Conservation (phyloP, 345 rosid species). For the Populus tremula region DNA sequence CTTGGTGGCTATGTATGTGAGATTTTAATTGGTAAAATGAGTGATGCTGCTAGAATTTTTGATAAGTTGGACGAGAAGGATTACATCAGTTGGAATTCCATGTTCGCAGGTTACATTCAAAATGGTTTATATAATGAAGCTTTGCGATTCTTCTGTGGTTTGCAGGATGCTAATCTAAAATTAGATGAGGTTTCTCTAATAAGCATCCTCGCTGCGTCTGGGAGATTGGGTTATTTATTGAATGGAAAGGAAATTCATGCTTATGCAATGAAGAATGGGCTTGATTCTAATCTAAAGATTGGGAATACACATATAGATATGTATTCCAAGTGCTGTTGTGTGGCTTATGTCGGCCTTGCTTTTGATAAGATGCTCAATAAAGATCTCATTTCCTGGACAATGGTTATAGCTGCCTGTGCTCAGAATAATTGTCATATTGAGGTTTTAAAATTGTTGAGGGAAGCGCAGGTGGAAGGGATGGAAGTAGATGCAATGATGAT, state of each 20-base stretch:
- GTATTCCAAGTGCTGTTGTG: constrained; percentile 65
- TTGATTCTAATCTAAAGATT: constrained; percentile 50
- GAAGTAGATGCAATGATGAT: constrained; percentile 64
- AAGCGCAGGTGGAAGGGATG: constrained; percentile 43
- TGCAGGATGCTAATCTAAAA: constrained; percentile 47
- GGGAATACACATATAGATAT: constrained; percentile 75
- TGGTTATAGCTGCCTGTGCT: constrained; percentile 67
- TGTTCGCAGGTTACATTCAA: constrained; percentile 46
- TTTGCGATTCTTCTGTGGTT: constrained; percentile 39
- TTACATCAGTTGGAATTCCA: constrained; percentile 17
- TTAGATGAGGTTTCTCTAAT: constrained; percentile 57
- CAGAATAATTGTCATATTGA: constrained; percentile 47
- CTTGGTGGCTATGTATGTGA: constrained; percentile 13
- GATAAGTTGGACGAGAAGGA: constrained; percentile 13
- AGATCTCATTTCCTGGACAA: constrained; percentile 84
- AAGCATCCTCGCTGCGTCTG: constrained; percentile 53
- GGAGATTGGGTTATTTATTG: constrained; percentile 54
- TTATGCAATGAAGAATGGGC: constrained; percentile 55
- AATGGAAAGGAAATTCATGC: constrained; percentile 79
- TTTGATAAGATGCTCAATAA: constrained; percentile 51
- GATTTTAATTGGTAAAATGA: constrained; percentile 13
- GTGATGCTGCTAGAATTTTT: constrained; percentile 19
- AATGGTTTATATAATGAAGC: constrained; percentile 37
- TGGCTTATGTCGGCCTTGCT: constrained; percentile 49
- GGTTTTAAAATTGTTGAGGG: constrained; percentile 49